A percentile compares a stretch with the other conserved stretches of the same genome.
phyloP scores from a whole-genome alignment of 768 basidiomycete genomes.

The Tylopilus balloui region DNA sequence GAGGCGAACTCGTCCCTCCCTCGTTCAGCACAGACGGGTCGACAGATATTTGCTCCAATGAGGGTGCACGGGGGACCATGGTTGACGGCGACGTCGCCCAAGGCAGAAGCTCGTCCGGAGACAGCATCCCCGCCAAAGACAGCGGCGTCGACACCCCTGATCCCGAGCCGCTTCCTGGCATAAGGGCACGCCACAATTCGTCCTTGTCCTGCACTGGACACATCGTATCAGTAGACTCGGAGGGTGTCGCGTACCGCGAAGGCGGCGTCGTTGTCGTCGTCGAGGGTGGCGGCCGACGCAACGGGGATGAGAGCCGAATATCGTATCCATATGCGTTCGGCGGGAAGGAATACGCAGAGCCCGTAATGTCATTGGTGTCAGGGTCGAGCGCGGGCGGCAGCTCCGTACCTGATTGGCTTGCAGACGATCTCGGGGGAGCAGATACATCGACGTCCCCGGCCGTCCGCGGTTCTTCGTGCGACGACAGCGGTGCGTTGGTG shows the following conservation, averaged over 20 bases:
- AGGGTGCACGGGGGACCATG: too few species aligned
- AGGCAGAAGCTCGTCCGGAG: background rate
- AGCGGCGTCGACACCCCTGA: constrained; percentile 14
- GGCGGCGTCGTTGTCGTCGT: background rate
- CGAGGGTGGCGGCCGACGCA: background rate
- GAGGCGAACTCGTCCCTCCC: background rate
- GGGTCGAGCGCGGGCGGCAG: background rate
- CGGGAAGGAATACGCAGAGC: background rate
- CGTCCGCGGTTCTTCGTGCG: too few species aligned
- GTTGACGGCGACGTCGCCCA: too few species aligned
- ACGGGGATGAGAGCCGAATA: constrained; percentile 1
- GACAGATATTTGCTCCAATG: background rate
- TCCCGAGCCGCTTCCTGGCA: background rate
- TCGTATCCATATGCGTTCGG: background rate
- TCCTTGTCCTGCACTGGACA: constrained; percentile 16
- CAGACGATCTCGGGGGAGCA: background rate
- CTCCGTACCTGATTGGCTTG: too few species aligned
- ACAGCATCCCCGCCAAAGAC: background rate
- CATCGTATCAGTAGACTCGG: background rate
- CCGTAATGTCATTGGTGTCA: background rate
- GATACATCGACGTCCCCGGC: background rate
- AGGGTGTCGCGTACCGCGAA: constrained; percentile 10
- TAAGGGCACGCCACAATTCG: constrained; percentile 21
- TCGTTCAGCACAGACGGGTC: constrained; percentile 10
- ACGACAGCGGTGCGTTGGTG: background rate